Evolutionary conservation across 1,139 yeast species (phyloP).

Genomic region (Yamadazyma aaseri): DNA sequence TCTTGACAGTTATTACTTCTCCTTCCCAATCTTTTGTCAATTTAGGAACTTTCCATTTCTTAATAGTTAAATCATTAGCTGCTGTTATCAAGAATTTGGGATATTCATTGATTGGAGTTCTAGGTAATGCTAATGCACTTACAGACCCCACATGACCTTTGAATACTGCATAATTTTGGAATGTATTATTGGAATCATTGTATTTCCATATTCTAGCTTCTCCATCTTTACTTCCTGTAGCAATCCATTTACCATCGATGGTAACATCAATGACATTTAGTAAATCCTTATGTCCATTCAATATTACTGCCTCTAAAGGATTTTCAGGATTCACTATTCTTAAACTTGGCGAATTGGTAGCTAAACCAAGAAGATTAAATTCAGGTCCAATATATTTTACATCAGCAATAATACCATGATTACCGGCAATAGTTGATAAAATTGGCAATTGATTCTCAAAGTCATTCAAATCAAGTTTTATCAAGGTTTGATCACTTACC

Average conservation of each 20-base stretch:
- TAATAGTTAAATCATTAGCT: slow-evolving; percentile 84
- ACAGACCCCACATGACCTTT: slow-evolving; percentile 87
- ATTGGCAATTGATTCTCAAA: slow-evolving; percentile 35
- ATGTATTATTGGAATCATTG: slow-evolving; percentile 39
- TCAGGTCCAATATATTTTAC: slow-evolving; percentile 72
- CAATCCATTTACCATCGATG: slow-evolving; percentile 82
- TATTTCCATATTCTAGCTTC: slow-evolving; percentile 82
- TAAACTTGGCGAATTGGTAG: slow-evolving; percentile 92
- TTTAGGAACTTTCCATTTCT: slow-evolving; percentile 79
- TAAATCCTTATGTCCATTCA: slow-evolving; percentile 83
- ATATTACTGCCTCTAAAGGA: slow-evolving; percentile 62
- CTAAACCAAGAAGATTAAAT: slow-evolving; percentile 62
- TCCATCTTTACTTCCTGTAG: slow-evolving; percentile 90
- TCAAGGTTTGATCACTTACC: slow-evolving; percentile 81
- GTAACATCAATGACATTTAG: slow-evolving; percentile 78
- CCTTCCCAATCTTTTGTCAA: slow-evolving; percentile 16
- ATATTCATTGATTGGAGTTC: slow-evolving; percentile 44
- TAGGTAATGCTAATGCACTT: slow-evolving; percentile 77
- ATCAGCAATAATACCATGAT: slow-evolving; percentile 94
- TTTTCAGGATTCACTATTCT: slow-evolving; percentile 60
- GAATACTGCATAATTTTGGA: slow-evolving; percentile 59
- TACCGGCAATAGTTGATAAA: slow-evolving; percentile 72
- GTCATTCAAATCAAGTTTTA: slow-evolving; percentile 43
- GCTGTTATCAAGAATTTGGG: slow-evolving; percentile 85
- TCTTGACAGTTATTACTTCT: slow-evolving; percentile 31